A percentile compares a stretch with the other conserved stretches of the same genome.
These are phyloP conservation scores for Helenozyma baotianmanensis DNA, from an alignment of 805 yeast species.

Conservation along the genomic window DNA sequence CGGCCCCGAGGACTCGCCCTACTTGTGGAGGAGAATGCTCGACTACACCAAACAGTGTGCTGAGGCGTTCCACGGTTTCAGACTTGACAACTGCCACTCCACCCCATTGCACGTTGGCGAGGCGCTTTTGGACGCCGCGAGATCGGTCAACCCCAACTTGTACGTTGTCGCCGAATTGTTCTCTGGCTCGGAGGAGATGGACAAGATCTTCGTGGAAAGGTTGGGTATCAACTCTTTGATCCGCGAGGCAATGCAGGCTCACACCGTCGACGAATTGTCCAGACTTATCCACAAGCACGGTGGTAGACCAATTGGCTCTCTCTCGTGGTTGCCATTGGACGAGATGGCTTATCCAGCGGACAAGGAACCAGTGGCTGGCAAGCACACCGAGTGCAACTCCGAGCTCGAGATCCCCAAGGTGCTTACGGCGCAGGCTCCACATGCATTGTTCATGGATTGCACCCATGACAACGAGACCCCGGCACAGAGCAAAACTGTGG, in stretches of 20 bases:
- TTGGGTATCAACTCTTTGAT: slow-evolving; percentile 85
- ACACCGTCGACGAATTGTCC: slow-evolving; percentile 82
- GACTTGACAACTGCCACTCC: slow-evolving; percentile 94
- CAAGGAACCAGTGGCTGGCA: slow-evolving; percentile 27
- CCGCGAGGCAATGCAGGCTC: slow-evolving; percentile 97
- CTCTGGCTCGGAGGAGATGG: slow-evolving; percentile 88
- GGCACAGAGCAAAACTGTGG: slow-evolving; percentile 82
- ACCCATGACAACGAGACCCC: slow-evolving; percentile 96
- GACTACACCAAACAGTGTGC: slow-evolving; percentile 73
- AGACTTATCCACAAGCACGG: slow-evolving; percentile 87
- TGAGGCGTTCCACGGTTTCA: slow-evolving; percentile 72
- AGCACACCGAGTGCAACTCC: slow-evolving; percentile 38
- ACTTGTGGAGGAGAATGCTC: slow-evolving; percentile 84
- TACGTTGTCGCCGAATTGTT: slow-evolving; percentile 94
- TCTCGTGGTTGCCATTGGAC: slow-evolving; percentile 74
- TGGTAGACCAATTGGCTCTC: slow-evolving; percentile 92
- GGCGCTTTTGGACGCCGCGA: slow-evolving; percentile 79
- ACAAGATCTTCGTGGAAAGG: slow-evolving; percentile 83
- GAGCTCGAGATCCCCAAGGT: slow-evolving; percentile 66
- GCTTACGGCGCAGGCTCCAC: slow-evolving; percentile 71
- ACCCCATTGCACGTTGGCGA: slow-evolving; percentile 96
- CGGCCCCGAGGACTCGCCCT: slow-evolving; percentile 77
- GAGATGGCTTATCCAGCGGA: slow-evolving; percentile 64
- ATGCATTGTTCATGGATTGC: slow-evolving; percentile 95
- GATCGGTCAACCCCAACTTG: slow-evolving; percentile 75